phyloP scores from a whole-genome alignment of 1,139 yeast genomes.

The Scheffersomyces lignicola region DNA sequence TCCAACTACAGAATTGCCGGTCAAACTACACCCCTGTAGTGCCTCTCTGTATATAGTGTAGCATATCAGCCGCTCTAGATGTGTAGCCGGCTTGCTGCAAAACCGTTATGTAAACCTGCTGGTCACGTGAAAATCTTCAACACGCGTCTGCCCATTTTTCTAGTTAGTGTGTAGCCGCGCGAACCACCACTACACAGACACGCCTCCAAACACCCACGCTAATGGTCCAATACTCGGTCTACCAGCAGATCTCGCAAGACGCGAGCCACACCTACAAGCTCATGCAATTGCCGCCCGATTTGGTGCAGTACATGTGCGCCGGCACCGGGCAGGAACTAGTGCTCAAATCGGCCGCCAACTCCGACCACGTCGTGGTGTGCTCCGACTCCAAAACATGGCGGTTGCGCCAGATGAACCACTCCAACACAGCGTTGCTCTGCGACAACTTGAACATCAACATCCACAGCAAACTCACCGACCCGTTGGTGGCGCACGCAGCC shows the following conservation, averaged over 20 bases:
- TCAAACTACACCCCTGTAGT: no score
- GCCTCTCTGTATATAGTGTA: no score
- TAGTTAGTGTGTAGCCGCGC: no score
- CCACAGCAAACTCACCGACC: constrained; percentile 9
- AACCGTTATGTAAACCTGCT: no score
- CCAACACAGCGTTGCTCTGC: constrained; percentile 71
- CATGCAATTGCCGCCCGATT: constrained; percentile 59
- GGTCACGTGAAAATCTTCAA: constrained; percentile 5
- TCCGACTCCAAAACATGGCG: constrained; percentile 59
- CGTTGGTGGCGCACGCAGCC: neutral
- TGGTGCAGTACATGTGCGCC: constrained; percentile 41
- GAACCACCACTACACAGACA: no score
- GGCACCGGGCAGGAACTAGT: constrained; percentile 27
- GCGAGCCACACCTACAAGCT: constrained; percentile 46
- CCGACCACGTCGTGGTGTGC: constrained; percentile 60
- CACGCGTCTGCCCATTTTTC: constrained; percentile 2
- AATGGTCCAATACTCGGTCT: constrained; percentile 16
- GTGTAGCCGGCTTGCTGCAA: no score
- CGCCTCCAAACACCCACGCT: no score
- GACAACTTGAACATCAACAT: constrained; percentile 24
- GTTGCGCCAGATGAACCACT: constrained; percentile 79
- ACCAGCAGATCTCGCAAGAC: constrained; percentile 25
- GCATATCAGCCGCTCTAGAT: no score
- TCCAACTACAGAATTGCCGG: no score
- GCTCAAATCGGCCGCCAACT: constrained; percentile 47